phyloP scores from a whole-genome alignment of 495 filamentous ascomycete genomes.

The Xylaria telfairii region DNA sequence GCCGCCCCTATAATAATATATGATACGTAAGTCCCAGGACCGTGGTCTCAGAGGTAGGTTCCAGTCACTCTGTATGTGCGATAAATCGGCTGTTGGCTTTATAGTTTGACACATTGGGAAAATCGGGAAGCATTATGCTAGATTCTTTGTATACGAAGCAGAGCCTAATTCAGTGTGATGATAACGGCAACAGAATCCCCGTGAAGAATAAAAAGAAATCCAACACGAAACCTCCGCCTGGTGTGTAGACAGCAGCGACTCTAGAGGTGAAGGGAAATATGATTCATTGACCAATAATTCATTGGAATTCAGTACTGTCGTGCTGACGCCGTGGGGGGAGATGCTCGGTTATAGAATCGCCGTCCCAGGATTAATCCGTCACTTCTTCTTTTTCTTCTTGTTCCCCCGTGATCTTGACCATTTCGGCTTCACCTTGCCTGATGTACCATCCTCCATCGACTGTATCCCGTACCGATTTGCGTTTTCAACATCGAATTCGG shows the following conservation, averaged over 20 bases:
- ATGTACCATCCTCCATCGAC: constrained; percentile 44
- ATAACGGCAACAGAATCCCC: background rate
- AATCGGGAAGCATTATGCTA: constrained; percentile 73
- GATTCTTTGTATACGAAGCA: constrained; percentile 67
- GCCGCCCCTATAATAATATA: too few relatives aligned
- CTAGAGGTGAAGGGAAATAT: background rate
- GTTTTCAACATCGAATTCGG: constrained; percentile 81
- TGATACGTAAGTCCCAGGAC: too few relatives aligned
- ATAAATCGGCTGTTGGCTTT: constrained; percentile 61
- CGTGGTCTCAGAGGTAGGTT: too few relatives aligned
- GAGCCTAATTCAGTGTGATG: background rate
- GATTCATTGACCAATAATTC: background rate
- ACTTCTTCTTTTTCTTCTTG: constrained; percentile 42
- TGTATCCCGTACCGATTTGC: constrained; percentile 62
- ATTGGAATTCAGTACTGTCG: background rate
- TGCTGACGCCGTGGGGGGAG: background rate
- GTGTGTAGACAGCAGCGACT: constrained; percentile 37
- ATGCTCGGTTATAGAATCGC: background rate
- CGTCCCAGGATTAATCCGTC: background rate
- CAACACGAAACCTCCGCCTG: constrained; percentile 58
- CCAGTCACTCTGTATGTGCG: too few relatives aligned
- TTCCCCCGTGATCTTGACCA: constrained; percentile 27
- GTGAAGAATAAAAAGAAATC: constrained; percentile 49
- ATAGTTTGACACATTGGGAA: constrained; percentile 69
- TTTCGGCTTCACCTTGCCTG: constrained; percentile 58